Base-by-base conservation (phyloP, 2,329 filamentous ascomycete species). In the Arthrobotrys megalospora region DNA sequence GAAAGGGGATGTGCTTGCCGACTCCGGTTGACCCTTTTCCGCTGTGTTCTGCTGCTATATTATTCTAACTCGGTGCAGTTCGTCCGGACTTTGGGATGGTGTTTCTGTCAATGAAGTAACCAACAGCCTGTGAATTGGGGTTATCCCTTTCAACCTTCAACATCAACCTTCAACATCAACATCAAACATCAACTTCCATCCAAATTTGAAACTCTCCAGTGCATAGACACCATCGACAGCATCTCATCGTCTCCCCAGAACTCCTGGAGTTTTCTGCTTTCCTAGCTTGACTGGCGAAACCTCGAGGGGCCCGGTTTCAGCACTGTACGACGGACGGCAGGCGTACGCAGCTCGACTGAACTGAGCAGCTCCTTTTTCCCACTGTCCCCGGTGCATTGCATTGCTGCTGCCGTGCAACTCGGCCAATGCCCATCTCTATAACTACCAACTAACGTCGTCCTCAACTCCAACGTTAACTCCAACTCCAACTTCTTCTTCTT, bases 1-100 rank as follows among this genome's bases (percentile, higher is more conserved):
- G 55, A 67, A 60, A 68, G 45, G 52, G 52, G 43, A 73, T 70
- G 63, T 60, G 53, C 63, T 68, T 62, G 67, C 67, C 67, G 67
- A 69, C 65, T 48, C 72, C 65, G 58, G 75, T 77, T 73, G 62
- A 80, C 76, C 80, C 69, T 68, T 80, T 73, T 53, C 28, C 52
- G 50, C 63, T 41, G n/a, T 53, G 50, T 73, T 80, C 76, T 79
- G 65, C 58, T 78, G 70, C 77, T 81, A 62, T 71, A 76, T 80
- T 68, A 70, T 76, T 79, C 62, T 72, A 64, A 55, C 55, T 73
- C 34, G 47, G 67, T 80, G 52, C 77, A 71, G 70, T 80, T 67
- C 62, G 72, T 80, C 62, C 53, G 70, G 58, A 58, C 58, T 76
- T 76, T 62, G 52, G 76, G 32, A 64, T 47, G 66, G 64, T 64